Base-by-base conservation (phyloP, 2,329 filamentous ascomycete genomes). In the Venturia nashicola region DNA sequence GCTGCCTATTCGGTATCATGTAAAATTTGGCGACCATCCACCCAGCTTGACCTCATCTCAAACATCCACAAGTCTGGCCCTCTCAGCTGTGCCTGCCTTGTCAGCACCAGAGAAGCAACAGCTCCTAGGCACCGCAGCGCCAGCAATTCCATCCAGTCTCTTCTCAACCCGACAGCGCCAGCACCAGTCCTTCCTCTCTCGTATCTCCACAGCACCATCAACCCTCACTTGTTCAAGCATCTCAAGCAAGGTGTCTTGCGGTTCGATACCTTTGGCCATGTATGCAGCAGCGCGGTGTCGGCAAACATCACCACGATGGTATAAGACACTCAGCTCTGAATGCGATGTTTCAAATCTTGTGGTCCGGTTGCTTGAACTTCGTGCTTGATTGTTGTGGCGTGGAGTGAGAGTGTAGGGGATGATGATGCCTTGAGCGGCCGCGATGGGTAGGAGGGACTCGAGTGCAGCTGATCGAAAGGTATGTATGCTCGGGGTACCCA, bases 391-490 rank as follows among this genome's bases (percentile, higher is more conserved):
- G 14, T 34, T 3, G n/a, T 42, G 57, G 12, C 12, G 23, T 61
- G 39, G 39, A 27, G 59, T 46, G n/a, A 61, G 42, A 39, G 42
- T 61, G 27, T 27, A 43, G 11, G 59, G 42, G 16, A 46, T 43
- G 39, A 57, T 46, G 23, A 76, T 72, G 23, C 73, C 74, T 46
- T 72, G 71, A 27, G 73, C 71, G 59, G 70, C 72, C 27, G 74
- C 74, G 64, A 76, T 71, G 20, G 73, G 73, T 32, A 76, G 67
- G 43, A 76, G 69, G 51, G 71, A 68, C 5, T 71, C 70, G 20
- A 76, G 65, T n/a, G 73, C 74, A 42, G 71, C 72, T 12, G 74
- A 76, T 23, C 59, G 63, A 12, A 65, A 46, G 8, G 61, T 62
- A 43, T 40, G 61, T 32, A 43, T 39, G 42, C 34, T 62, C 23